Base-by-base conservation (phyloP, 768 basidiomycete genomes). In the Xerocomus potaroensis region DNA sequence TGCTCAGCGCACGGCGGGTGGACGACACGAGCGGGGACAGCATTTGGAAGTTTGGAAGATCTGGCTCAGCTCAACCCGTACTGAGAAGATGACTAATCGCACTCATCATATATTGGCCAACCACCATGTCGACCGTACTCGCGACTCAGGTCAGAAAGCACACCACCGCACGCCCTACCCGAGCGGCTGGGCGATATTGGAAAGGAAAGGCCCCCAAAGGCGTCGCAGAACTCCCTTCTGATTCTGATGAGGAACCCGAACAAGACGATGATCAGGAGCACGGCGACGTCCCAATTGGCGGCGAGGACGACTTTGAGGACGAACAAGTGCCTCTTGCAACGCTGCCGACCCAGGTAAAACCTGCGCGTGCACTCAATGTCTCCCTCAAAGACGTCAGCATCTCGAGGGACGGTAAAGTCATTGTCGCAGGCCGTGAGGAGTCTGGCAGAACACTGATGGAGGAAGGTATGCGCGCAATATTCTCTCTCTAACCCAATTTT, bases 161-260 rank as follows among this genome's bases (percentile, higher is more conserved):
- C 49, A 87, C 89, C 4, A 83, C 88, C 8, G 80, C 84, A 18
- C 80, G 88, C n/a, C 75, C 82, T 7, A 77, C 89, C n/a, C 72
- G 76, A 42, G 89, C 92, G 5, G 90, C 80, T 3, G 85, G 80
- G 6, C 85, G 92, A 3, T 94, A 95, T 66, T 89, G 90, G 83
- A 87, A 87, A 56, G 92, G 92, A 45, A 90, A 91, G 56, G 88
- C 82, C 0, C 91, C 91, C 1, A 91, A 89, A 64, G 87, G 87
- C 37, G 75, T 69, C 27, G 70, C 69, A 2, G 79, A 79, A 21
- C 66, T 69, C 32, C 70, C 77, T 18, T 84, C 84, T 6, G 85
- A 87, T 54, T 83, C 81, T 4, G 84, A 84, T 35, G 76, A 77
- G 42, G 81, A 78, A 39, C 77, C 81, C 50, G 80, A 77, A 1